phyloP scores from a whole-genome alignment of 2,329 filamentous ascomycete species.

The Ascosphaera pollenicola region DNA sequence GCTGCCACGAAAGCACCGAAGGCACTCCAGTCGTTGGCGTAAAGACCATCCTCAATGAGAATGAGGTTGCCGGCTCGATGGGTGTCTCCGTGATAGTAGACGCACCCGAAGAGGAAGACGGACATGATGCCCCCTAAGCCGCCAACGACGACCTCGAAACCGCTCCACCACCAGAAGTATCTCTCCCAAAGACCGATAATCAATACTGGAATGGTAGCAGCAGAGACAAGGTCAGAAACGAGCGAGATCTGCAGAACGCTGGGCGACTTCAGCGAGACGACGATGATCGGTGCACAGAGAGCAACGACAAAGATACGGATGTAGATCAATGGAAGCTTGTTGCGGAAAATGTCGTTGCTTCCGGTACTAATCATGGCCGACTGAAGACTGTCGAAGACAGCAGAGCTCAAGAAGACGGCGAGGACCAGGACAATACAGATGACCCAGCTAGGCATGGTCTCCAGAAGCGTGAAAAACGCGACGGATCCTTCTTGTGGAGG shows the following conservation, averaged over 20 bases:
- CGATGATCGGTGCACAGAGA: slow-evolving; percentile 49
- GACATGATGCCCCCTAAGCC: slow-evolving; percentile 56
- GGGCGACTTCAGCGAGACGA: slow-evolving; percentile 8
- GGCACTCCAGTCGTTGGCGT: slow-evolving; percentile 55
- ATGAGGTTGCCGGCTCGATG: slow-evolving; percentile 43
- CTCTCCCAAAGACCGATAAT: slow-evolving; percentile 46
- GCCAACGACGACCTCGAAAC: slow-evolving; percentile 59
- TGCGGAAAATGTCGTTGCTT: slow-evolving; percentile 68
- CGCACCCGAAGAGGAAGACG: slow-evolving; percentile 59
- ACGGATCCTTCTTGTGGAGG: slow-evolving; percentile 40
- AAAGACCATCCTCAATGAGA: slow-evolving; percentile 50
- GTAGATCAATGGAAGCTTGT: slow-evolving; percentile 53
- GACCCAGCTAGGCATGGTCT: slow-evolving; percentile 56
- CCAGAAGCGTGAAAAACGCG: slow-evolving; percentile 54
- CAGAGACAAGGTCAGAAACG: slow-evolving; percentile 37
- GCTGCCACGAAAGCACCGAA: slow-evolving; percentile 70
- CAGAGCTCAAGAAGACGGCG: slow-evolving; percentile 53
- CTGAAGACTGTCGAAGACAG: slow-evolving; percentile 62
- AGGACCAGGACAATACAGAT: slow-evolving; percentile 63
- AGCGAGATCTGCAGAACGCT: slow-evolving; percentile 8
- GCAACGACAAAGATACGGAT: slow-evolving; percentile 48
- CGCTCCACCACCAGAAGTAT: slow-evolving; percentile 46
- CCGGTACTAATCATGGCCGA: slow-evolving; percentile 69
- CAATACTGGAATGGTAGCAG: slow-evolving; percentile 52
- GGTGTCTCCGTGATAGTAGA: slow-evolving; percentile 48